Conservation (phyloP, 768 basidiomycete genomes). For the Trametes cingulata region DNA sequence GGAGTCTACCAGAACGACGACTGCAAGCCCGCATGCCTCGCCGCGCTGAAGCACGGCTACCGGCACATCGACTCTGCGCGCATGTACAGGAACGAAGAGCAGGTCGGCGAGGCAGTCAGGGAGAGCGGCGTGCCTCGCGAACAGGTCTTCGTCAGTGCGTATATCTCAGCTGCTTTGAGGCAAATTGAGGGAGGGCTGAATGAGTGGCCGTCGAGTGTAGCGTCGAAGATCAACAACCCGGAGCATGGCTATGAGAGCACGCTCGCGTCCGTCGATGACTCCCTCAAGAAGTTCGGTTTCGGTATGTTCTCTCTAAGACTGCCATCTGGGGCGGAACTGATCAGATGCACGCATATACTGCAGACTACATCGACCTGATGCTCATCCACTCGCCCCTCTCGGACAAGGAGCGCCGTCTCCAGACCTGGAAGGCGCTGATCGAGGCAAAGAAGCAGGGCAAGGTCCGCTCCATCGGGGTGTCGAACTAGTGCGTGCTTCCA, state of each 20-base stretch:
- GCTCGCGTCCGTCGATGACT: constrained; percentile 57
- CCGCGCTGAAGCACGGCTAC: constrained; percentile 68
- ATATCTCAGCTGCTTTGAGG: background rate
- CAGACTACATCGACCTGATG: constrained; percentile 72
- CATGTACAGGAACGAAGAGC: constrained; percentile 67
- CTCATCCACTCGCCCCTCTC: constrained; percentile 75
- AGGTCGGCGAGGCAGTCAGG: constrained; percentile 77
- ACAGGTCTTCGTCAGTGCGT: constrained; percentile 66
- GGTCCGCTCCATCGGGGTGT: constrained; percentile 74
- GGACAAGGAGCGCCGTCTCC: constrained; percentile 64
- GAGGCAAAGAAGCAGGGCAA: constrained; percentile 66
- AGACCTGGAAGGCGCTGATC: constrained; percentile 68
- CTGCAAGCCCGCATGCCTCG: constrained; percentile 52
- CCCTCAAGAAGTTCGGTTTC: constrained; percentile 57
- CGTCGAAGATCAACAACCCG: constrained; percentile 62
- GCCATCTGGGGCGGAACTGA: background rate
- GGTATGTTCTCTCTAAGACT: constrained; percentile 41
- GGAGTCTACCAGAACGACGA: constrained; percentile 70
- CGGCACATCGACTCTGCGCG: constrained; percentile 62
- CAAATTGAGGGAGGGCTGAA: too few species aligned
- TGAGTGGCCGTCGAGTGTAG: constrained; percentile 40
- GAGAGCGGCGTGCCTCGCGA: constrained; percentile 70
- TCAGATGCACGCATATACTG: background rate
- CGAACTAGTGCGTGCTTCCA: constrained; percentile 64
- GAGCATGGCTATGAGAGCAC: constrained; percentile 66